These are phyloP conservation scores for Metschnikowia kofuensis DNA, from an alignment of 805 yeast genomes.

Conservation along the genomic window DNA sequence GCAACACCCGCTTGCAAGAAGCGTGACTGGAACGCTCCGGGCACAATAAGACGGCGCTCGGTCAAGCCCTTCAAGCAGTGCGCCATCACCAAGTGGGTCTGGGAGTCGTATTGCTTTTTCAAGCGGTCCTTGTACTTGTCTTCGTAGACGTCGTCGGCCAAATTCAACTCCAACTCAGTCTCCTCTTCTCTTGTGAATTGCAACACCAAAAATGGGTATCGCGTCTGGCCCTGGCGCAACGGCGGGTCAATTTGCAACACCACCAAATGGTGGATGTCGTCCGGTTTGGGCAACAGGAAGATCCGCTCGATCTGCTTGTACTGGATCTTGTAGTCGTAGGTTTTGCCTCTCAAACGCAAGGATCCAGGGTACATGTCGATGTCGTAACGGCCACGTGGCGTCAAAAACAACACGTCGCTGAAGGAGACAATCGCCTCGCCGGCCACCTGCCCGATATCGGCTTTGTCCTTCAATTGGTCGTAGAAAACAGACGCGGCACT, in stretches of 20 bases:
- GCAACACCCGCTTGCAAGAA: conserved; percentile 82
- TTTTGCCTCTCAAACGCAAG: conserved; percentile 91
- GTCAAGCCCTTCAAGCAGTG: conserved; percentile 89
- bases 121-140: conserved; percentile 70
- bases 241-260: conserved; percentile 96
- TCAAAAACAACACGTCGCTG: conserved; percentile 84
- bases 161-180: conserved; percentile 81
- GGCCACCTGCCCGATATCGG: conserved; percentile 89
- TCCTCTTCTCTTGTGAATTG: conserved; percentile 91
- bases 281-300: conserved; percentile 90
- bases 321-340: conserved; percentile 94
- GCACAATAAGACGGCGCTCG: conserved; percentile 78
- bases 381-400: conserved; percentile 98
- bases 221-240: conserved; percentile 94
- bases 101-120: conserved; percentile 74
- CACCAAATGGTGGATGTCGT: conserved; percentile 84
- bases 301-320: conserved; percentile 87
- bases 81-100: conserved; percentile 81
- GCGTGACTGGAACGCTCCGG: conserved; percentile 76
- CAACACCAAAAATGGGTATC: conserved; percentile 86
- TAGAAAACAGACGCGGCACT: conserved; percentile 83
- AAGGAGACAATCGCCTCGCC: conserved; percentile 95
- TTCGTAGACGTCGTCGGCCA: conserved; percentile 79
- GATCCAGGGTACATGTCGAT: conserved; percentile 88
- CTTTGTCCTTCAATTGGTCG: conserved; percentile 87